Conservation (phyloP, 345 rosid genomes). For the thale cress (Arabidopsis thaliana) region DNA sequence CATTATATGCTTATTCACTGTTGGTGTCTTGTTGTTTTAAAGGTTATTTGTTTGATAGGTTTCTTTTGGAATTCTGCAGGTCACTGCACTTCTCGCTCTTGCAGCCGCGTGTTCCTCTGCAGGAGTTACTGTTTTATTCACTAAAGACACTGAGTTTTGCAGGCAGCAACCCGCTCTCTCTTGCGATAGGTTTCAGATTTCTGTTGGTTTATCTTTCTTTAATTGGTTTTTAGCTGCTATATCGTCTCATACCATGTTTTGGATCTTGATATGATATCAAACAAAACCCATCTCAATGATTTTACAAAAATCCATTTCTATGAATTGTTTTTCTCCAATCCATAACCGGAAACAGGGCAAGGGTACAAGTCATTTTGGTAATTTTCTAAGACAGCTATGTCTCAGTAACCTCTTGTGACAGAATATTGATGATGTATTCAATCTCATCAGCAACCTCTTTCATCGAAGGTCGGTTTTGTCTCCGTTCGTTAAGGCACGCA, state of each 20-base stretch:
- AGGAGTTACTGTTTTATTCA: constrained; percentile 76
- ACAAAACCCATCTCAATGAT: constrained; percentile 16
- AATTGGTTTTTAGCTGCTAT: constrained; percentile 71
- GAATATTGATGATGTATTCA: constrained; percentile 48
- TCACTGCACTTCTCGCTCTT: constrained; percentile 79
- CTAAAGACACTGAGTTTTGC: constrained; percentile 75
- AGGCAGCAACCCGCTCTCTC: constrained; percentile 46
- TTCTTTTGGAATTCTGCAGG: constrained; percentile 51
- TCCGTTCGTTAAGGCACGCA: constrained; percentile 41
- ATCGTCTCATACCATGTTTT: constrained; percentile 86
- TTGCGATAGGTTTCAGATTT: constrained; percentile 65
- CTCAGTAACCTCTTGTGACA: constrained; percentile 42
- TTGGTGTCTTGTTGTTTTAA: constrained; percentile 5
- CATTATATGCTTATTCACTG: background rate
- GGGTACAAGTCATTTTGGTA: constrained; percentile 24
- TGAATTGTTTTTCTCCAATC: constrained; percentile 7
- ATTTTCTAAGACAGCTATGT: constrained; percentile 28
- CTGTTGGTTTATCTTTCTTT: constrained; percentile 69
- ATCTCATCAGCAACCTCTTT: constrained; percentile 62
- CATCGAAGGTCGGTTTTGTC: constrained; percentile 53
- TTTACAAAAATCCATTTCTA: background rate
- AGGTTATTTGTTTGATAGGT: background rate
- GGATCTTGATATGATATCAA: constrained; percentile 77
- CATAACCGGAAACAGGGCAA: background rate
- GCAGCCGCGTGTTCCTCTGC: constrained; percentile 95